These are phyloP conservation scores for Aegilops speltoides DNA, from an alignment of 176 grass and related monocot genomes.

Conservation along the genomic window DNA sequence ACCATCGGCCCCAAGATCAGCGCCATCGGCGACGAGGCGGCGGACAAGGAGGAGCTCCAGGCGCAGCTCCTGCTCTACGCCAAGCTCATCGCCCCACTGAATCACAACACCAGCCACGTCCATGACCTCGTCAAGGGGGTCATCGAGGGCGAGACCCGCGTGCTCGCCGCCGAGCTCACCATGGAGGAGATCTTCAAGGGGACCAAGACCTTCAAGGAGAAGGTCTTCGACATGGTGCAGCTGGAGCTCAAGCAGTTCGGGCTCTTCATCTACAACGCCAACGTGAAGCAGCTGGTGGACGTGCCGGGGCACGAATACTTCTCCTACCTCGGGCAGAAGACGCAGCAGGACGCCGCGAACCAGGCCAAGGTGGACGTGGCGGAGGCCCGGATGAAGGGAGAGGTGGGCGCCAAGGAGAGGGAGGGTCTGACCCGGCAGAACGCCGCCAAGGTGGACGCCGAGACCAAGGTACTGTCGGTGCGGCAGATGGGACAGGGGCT, in stretches of 20 bases:
- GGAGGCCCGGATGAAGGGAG: constrained; percentile 75
- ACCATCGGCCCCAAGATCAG: constrained; percentile 68
- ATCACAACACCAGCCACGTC: constrained; percentile 38
- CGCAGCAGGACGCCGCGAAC: constrained; percentile 7
- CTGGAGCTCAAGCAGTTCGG: constrained; percentile 55
- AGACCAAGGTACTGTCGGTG: constrained; percentile 56
- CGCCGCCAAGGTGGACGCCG: constrained; percentile 67
- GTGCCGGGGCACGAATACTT: constrained; percentile 5
- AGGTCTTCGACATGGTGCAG: constrained; percentile 50
- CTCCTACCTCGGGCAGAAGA: constrained; percentile 14
- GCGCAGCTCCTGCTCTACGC: constrained; percentile 62
- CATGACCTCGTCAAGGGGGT: constrained; percentile 83
- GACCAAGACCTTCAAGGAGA: constrained; percentile 51
- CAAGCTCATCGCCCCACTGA: constrained; percentile 62
- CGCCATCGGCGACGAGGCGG: not conserved
- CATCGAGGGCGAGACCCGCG: constrained; percentile 84
- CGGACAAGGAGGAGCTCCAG: not conserved
- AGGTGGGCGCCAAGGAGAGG: constrained; percentile 54
- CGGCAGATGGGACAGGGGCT: constrained; percentile 42
- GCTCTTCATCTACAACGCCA: constrained; percentile 3
- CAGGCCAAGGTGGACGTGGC: constrained; percentile 18
- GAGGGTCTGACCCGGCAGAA: constrained; percentile 56
- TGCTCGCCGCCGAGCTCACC: constrained; percentile 77
- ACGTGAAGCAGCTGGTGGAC: constrained; percentile 22
- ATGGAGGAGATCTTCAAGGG: constrained; percentile 92